phyloP scores from a whole-genome alignment of 2,329 filamentous ascomycete genomes.

The Onygenales sp. region DNA sequence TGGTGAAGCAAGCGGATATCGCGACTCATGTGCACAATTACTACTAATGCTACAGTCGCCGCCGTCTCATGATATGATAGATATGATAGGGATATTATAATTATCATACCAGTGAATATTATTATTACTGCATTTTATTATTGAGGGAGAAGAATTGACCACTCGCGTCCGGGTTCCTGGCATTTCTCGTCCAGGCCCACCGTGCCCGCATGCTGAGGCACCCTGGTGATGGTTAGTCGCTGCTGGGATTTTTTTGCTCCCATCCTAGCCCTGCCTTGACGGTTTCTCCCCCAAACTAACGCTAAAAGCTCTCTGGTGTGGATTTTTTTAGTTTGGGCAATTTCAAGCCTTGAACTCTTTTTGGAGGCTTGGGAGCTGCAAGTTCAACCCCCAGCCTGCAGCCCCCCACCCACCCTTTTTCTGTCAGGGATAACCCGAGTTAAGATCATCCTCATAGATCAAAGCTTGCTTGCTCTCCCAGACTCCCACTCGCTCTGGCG shows the following conservation, averaged over 20 bases:
- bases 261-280: not conserved
- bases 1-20: no score
- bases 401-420: slow-evolving; percentile 1
- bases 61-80: not conserved
- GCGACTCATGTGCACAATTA: no score
- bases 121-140: not conserved
- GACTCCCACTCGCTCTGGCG: not conserved
- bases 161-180: slow-evolving; percentile 1
- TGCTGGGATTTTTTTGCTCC: not conserved
- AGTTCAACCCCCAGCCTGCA: not conserved
- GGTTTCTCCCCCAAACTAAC: not conserved
- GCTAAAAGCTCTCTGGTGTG: not conserved
- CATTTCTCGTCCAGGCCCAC: not conserved
- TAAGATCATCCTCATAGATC: slow-evolving; percentile 4
- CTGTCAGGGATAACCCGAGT: slow-evolving; percentile 3
- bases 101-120: not conserved
- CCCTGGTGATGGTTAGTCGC: not conserved
- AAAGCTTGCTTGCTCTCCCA: slow-evolving; percentile 4
- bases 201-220: not conserved
- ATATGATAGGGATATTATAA: not conserved
- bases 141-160: not conserved
- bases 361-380: slow-evolving; percentile 5
- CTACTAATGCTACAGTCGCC: no score
- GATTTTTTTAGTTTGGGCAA: not conserved
- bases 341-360: slow-evolving; percentile 1